Evolutionary conservation across 1,139 yeast species (phyloP), one percentile per base, ranked within the genome.

Genomic region (Diutina pseudorugosa): DNA sequence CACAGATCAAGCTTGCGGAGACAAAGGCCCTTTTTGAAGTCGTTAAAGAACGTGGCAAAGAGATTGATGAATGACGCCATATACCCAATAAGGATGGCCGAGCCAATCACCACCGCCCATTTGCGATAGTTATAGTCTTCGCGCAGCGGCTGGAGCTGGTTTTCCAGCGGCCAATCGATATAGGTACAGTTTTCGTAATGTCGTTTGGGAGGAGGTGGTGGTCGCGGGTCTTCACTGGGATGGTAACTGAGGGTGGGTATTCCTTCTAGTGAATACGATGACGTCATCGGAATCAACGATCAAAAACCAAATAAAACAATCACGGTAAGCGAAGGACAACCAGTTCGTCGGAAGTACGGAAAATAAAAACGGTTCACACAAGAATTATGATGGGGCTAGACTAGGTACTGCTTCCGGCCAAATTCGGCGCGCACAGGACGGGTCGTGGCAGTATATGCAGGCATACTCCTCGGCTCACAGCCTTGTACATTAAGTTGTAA

Each of bases 31-130:
- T 72, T 73, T 55, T 82, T 79, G 51, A 84, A 58, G 58, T 85
- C 89, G 51, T 81, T 78, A 50, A 86, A 70, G 80, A 83, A 80
- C 27, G 76, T 80, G 0, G 88, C 72, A 0, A 75, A 64, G 56
- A 83, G 75, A 60, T 85, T 90, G 36, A 85, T 73, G 16, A 72
- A 60, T 0, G 85, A 76, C 0, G 91, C 80, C 4, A 78, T 60
- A 33, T 80, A 67, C 0, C 95, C 94, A 40, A 82, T 74, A 0
- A 71, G 43, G 1, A 84, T 59, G 2, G 93, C 80, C 52, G 82
- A 74, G 0, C 72, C 58, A 0, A 82, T 65, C n/a, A 87, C 65
- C 0, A 81, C 76, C 2, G 76, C 53, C 94, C 94, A 86, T 57
- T 76, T 75, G 16, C 40, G 36, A 18, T n/a, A 27, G 27, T 18